A percentile compares a stretch with the other conserved stretches of the same genome.
Evolutionary conservation across 768 basidiomycete genomes (phyloP).

Genomic region (Phaeotremella fagi): DNA sequence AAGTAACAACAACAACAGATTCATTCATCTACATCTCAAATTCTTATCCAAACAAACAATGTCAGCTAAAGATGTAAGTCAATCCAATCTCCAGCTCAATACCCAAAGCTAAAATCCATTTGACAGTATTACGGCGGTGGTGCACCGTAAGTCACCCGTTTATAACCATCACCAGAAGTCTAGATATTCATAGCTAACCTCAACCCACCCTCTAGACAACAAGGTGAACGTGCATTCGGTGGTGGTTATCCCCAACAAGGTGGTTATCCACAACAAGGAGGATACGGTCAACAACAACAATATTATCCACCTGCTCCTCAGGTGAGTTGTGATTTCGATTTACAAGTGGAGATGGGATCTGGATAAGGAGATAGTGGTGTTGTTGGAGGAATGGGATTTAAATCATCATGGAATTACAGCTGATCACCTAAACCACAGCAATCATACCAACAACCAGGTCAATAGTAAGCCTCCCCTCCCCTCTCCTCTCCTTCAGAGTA

Average conservation of each 20-base stretch:
- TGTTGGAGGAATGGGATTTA: no score
- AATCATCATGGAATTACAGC: no score
- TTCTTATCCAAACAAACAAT: conserved; percentile 6
- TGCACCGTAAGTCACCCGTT: conserved; percentile 1
- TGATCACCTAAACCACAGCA: conserved; percentile 12
- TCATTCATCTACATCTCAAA: neutral
- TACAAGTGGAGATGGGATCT: neutral
- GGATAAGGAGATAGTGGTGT: neutral
- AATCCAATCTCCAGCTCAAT: neutral
- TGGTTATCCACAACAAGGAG: conserved; percentile 12
- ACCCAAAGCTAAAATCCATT: neutral
- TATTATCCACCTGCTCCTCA: conserved; percentile 42
- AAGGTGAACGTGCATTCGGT: conserved; percentile 6
- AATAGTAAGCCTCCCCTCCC: conserved; percentile 29
- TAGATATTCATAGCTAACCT: no score
- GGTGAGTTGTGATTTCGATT: conserved; percentile 8
- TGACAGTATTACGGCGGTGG: conserved; percentile 1
- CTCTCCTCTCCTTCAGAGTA: no score
- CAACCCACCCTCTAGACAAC: conserved; percentile 1
- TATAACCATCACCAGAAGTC: no score
- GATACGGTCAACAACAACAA: conserved; percentile 14
- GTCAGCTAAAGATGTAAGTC: conserved; percentile 40
- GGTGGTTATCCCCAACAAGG: conserved; percentile 26
- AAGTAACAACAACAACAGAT: no score
- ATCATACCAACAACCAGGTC: conserved; percentile 36